A percentile compares a stretch with the other conserved stretches of the same genome.
Evolutionary conservation across 139 green algal species (phyloP).

Genomic region (Chlamydomonas incerta): DNA sequence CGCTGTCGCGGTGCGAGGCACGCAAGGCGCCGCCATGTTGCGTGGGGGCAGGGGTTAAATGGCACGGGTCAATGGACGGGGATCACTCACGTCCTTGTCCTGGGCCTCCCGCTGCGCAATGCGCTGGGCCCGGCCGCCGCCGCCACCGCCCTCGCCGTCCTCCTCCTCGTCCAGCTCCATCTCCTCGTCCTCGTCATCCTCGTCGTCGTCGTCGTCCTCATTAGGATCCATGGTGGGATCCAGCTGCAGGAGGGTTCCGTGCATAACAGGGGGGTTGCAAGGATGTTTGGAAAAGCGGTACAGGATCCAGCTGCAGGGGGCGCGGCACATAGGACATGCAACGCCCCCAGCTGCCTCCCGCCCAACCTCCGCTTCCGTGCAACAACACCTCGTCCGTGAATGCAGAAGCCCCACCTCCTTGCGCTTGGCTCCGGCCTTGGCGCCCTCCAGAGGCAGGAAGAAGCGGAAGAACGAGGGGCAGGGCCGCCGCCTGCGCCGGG

Average conservation of each 20-base stretch:
- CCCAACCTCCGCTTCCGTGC: too few relatives aligned
- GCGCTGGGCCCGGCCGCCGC: neutral
- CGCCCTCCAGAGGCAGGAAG: constrained; percentile 21
- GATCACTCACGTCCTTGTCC: neutral
- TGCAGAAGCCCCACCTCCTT: neutral
- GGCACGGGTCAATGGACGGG: too few relatives aligned
- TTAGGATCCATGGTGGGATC: constrained; percentile 6
- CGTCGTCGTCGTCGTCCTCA: constrained; percentile 6
- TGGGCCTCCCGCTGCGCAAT: neutral
- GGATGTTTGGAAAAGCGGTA: too few relatives aligned
- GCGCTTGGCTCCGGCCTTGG: neutral
- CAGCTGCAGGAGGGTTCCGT: too few relatives aligned
- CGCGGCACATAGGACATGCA: too few relatives aligned
- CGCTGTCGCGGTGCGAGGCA: too few relatives aligned
- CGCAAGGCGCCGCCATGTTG: too few relatives aligned
- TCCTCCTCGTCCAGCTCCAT: neutral
- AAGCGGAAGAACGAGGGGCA: constrained; percentile 53
- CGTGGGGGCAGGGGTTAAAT: too few relatives aligned
- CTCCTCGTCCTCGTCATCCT: constrained; percentile 20
- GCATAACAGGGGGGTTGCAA: too few relatives aligned
- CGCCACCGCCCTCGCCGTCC: neutral
- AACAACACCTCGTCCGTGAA: too few relatives aligned
- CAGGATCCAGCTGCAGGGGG: too few relatives aligned
- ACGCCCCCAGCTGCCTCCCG: too few relatives aligned
- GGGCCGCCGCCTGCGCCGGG: neutral